Evolutionary conservation across 257 asterid genomes (phyloP).

Genomic region (Thymus quinquecostatus): DNA sequence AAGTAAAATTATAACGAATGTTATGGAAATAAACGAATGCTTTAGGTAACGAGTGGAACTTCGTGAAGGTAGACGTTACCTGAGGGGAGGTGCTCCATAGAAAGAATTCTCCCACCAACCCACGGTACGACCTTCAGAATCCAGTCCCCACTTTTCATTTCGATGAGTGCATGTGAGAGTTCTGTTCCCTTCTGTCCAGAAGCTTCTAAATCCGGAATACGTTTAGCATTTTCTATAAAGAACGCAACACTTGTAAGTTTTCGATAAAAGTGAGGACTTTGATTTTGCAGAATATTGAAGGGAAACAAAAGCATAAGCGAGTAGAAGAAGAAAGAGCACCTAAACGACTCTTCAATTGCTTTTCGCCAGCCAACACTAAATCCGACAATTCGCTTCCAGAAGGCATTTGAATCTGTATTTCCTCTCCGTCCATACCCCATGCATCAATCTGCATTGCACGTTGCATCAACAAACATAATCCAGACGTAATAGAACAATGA

Average conservation of each 20-base stretch:
- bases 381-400: constrained; percentile 54
- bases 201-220: constrained; percentile 62
- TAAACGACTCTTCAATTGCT: constrained; percentile 48
- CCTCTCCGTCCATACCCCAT: constrained; percentile 78
- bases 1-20: neutral
- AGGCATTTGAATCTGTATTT: constrained; percentile 60
- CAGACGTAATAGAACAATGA: neutral
- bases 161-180: constrained; percentile 62
- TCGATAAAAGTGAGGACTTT: constrained; percentile 9
- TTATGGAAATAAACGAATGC: constrained; percentile 10
- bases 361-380: constrained; percentile 55
- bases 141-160: constrained; percentile 77
- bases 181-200: constrained; percentile 68
- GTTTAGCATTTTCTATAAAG: constrained; percentile 62
- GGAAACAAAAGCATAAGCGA: constrained; percentile 10
- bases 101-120: constrained; percentile 91
- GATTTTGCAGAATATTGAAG: neutral
- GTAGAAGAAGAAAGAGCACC: constrained; percentile 45
- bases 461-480: constrained; percentile 9
- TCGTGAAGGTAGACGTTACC: constrained; percentile 43
- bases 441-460: constrained; percentile 63
- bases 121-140: constrained; percentile 76
- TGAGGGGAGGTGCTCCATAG: constrained; percentile 87
- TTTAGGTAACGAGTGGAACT: constrained; percentile 9
- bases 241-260: constrained; percentile 18